Evolutionary conservation across 192 early-diverging fungal genomes (phyloP).

Genomic region (Coemansia guatemalensis): DNA sequence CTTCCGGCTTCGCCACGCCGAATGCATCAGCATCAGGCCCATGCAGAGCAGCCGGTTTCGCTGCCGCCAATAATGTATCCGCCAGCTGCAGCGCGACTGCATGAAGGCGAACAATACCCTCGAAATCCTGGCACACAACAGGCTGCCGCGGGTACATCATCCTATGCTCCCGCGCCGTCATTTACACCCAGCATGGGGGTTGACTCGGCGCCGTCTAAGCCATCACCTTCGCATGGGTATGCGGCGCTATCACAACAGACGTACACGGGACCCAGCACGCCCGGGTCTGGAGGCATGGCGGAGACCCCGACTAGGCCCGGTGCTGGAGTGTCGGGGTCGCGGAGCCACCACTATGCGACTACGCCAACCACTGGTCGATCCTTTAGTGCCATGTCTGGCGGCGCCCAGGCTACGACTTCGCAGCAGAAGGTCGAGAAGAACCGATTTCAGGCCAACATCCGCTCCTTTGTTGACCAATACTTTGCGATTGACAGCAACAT

Average conservation of each 20-base stretch:
- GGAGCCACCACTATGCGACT: slow-evolving; percentile 2
- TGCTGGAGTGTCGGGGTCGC: slow-evolving; percentile 2
- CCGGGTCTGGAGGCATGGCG: slow-evolving; percentile 19
- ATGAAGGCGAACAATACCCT: slow-evolving; percentile 6
- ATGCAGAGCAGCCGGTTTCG: slow-evolving; percentile 13
- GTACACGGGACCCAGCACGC: slow-evolving; percentile 9
- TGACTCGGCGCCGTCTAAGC: slow-evolving; percentile 25
- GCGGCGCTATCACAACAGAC: slow-evolving; percentile 8
- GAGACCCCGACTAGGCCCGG: slow-evolving; percentile 24
- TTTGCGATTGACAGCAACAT: slow-evolving; percentile 24
- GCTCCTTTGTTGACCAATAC: slow-evolving; percentile 49
- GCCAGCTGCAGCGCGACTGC: slow-evolving; percentile 9
- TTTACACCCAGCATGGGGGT: slow-evolving; percentile 16
- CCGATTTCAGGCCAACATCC: slow-evolving; percentile 52
- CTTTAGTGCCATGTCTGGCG: not conserved
- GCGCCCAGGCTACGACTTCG: slow-evolving; percentile 1
- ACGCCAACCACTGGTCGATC: slow-evolving; percentile 3
- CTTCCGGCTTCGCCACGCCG: slow-evolving; percentile 19
- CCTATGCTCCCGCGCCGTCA: slow-evolving; percentile 13
- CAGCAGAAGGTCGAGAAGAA: slow-evolving; percentile 52
- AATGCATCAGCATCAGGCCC: slow-evolving; percentile 10
- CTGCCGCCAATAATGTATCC: slow-evolving; percentile 23
- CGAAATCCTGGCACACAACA: slow-evolving; percentile 2
- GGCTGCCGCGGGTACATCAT: slow-evolving; percentile 11
- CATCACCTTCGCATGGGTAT: slow-evolving; percentile 14